Evolutionary conservation across 306 rosid genomes (phyloP).

Genomic region (Hylodesmum podocarpum): DNA sequence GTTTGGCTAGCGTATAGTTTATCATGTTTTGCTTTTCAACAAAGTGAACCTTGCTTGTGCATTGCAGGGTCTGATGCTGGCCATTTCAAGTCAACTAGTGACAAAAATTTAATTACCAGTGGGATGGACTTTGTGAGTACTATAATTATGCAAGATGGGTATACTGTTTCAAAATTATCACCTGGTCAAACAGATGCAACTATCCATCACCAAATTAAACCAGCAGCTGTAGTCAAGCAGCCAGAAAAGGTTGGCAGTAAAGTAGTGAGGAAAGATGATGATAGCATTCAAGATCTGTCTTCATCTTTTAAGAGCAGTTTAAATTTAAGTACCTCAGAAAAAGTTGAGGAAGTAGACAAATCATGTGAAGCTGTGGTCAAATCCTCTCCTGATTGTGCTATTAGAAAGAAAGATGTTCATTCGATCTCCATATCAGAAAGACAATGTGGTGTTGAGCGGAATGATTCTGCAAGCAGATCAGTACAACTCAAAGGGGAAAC

Average conservation of each 20-base stretch:
- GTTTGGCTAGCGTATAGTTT: no score
- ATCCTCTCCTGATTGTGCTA: conserved; percentile 46
- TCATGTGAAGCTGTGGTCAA: conserved; percentile 35
- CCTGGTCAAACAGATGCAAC: conserved; percentile 38
- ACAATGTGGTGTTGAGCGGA: conserved; percentile 31
- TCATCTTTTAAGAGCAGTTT: conserved; percentile 45
- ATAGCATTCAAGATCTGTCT: conserved; percentile 41
- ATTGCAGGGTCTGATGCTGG: conserved; percentile 67
- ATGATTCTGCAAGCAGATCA: conserved; percentile 39
- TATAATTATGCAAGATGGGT: conserved; percentile 70
- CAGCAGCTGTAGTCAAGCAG: conserved; percentile 29
- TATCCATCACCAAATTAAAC: conserved; percentile 32
- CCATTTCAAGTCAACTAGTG: conserved; percentile 32
- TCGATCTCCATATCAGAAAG: conserved; percentile 37
- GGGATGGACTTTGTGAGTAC: conserved; percentile 70
- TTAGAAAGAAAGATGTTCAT: conserved; percentile 33
- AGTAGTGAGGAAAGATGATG: conserved; percentile 24
- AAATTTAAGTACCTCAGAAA: conserved; percentile 29
- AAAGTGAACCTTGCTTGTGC: conserved; percentile 52
- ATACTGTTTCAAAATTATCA: conserved; percentile 69
- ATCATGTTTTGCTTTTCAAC: conserved; percentile 16
- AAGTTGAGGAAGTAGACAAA: conserved; percentile 37
- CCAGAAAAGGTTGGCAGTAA: conserved; percentile 27
- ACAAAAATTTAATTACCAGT: conserved; percentile 32
- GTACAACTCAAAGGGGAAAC: conserved; percentile 32